Base-by-base conservation (phyloP, 225 moss, liverwort and hornwort species). In the Lunularia cruciata region DNA sequence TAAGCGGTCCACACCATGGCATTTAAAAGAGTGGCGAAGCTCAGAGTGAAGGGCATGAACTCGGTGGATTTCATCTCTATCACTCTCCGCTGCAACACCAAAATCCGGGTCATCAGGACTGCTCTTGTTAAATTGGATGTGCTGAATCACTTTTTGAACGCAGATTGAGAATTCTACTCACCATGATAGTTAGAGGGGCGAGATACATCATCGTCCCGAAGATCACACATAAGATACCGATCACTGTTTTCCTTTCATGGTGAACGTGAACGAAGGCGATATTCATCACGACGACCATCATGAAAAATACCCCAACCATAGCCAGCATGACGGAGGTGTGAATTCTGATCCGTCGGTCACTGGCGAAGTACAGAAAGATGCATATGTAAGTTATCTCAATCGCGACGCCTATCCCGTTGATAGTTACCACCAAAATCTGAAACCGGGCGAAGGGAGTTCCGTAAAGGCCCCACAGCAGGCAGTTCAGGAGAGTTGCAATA, bases 21-120 rank as follows among this genome's bases (percentile, higher is more conserved):
- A 34, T 79, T 79, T 40, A 79, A 18, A 36, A 74, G 75, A 12
- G 56, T 47, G 33, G 63, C 47, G 0, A 79, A 51, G 4, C 74
- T 70, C 16, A 79, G 69, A 13, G 75, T 49, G 65, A 79, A 78
- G 8, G 78, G 78, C 78, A 78, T 70, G 38, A 69, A 78, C 47
- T 70, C 46, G 8, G 74, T 74, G 5, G 73, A 73, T 58, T 79
- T 79, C 8, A 74, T 79, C 23, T 27, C 37, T 4, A 79, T 65
- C n/a, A 79, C 79, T 20, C 32, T 57, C 33, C 70, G 47, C 79
- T 79, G 51, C 45, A 57, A 31, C 9, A 7, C 12, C 43, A 43
- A n/a, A n/a, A n/a, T n/a, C n/a, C n/a, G n/a, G n/a, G n/a, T n/a
- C n/a, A n/a, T n/a, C n/a, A n/a, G n/a, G n/a, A n/a, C n/a, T n/a